Evolutionary conservation across 106 monocot genomes (phyloP), one percentile per base, ranked within the genome.

Genomic region (Chionographis japonica): DNA sequence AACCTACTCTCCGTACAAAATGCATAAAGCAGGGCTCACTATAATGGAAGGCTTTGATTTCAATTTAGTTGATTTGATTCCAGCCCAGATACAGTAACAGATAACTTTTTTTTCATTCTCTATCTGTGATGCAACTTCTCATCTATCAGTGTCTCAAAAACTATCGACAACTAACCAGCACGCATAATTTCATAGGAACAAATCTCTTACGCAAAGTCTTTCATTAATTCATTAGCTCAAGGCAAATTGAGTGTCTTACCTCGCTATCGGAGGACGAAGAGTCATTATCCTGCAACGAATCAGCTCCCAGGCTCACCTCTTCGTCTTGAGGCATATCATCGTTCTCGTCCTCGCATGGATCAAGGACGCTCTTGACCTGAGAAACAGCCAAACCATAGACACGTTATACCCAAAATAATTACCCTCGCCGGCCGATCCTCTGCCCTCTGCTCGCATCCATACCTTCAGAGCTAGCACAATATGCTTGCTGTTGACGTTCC

Each of bases 281-380:
- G 12, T 74, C 80, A 49, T 83, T 69, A 4, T 86, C 86, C 19
- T 87, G 78, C 42, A 51, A 71, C 65, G 87, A 87, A 68, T 79
- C 80, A 76, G 60, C 83, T 75, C 80, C 92, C 76, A 89, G 63
- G 69, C 66, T 90, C 63, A 85, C 68, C 35, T 72, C 78, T 50
- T 92, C 88, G 62, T 79, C 93, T 58, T 85, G 89, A 56, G 59
- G 72, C 66, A 68, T 58, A 40, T 77, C 70, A 42, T 77, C 86
- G 74, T 92, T 97, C 38, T 92, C 89, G 83, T 98, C 98, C 63
- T 93, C 98, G 60, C 98, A 98, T 37, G 98, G 93, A 81, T 98
- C 98, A 68, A 98, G 87, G 35, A 93, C 78, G 79, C 98, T 98
- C 61, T 93, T 98, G 60, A 98, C 98, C 98, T 98, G 72, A 63